Conservation (phyloP, 106 monocot genomes). For the Gastrodia elata region DNA sequence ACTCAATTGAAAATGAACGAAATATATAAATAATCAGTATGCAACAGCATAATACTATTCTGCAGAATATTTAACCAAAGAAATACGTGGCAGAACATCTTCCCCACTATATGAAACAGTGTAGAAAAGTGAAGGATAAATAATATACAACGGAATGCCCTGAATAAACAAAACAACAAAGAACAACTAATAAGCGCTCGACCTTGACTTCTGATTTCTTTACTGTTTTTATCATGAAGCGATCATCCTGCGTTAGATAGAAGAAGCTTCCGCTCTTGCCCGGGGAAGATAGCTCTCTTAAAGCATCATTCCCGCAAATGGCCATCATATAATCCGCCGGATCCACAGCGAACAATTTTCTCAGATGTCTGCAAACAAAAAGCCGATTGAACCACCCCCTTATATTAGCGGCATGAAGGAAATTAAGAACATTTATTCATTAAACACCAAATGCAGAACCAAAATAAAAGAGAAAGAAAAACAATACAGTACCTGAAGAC, state of each 20-base stretch:
- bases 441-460: background rate
- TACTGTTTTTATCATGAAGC: conserved; percentile 94
- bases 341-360: conserved; percentile 71
- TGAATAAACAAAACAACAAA: background rate
- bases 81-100: background rate
- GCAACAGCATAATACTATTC: background rate
- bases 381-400: background rate
- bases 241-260: conserved; percentile 84
- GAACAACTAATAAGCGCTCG: background rate
- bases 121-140: background rate
- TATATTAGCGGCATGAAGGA: background rate
- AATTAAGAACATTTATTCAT: background rate
- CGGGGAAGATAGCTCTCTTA: conserved; percentile 83
- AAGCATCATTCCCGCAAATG: conserved; percentile 78
- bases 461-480: background rate
- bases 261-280: conserved; percentile 97
- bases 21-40: background rate
- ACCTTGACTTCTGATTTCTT: conserved; percentile 96
- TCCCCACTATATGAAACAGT: conserved; percentile 4
- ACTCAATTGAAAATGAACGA: background rate
- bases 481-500: conserved; percentile 58
- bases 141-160: background rate
- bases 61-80: background rate
- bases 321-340: conserved; percentile 89
- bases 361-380: conserved; percentile 46